Conservation (phyloP, 169 alveolate genomes). For the Plasmodium sp. region DNA sequence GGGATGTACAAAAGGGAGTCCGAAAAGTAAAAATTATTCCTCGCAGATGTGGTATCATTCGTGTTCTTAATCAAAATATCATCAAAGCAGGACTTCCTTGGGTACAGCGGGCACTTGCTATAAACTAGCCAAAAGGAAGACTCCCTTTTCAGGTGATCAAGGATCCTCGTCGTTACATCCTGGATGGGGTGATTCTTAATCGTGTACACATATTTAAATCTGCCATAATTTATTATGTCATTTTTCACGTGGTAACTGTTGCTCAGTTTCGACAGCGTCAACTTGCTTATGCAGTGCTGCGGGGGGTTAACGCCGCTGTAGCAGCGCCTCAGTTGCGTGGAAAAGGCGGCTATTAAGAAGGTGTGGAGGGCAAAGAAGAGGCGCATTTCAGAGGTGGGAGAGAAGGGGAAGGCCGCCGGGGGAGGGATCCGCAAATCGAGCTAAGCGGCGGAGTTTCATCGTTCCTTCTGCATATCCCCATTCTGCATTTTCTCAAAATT, state of each 20-base stretch:
- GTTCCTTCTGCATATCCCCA: neutral
- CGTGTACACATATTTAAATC: conserved; percentile 72
- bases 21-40: conserved; percentile 63
- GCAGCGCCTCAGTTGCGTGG: neutral
- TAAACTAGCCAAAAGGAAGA: conserved; percentile 21
- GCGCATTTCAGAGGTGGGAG: conserved; percentile 4
- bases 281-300: conserved; percentile 1
- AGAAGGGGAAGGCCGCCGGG: neutral
- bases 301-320: neutral
- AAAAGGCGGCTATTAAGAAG: neutral
- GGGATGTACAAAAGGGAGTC: conserved; percentile 31
- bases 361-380: neutral
- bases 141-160: conserved; percentile 33
- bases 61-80: conserved; percentile 57
- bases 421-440: neutral
- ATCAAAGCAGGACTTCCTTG: conserved; percentile 35
- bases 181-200: conserved; percentile 70
- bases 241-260: conserved; percentile 40
- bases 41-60: conserved; percentile 51
- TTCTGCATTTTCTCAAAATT: neutral
- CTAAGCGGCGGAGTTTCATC: neutral
- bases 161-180: conserved; percentile 16
- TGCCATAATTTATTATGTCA: conserved; percentile 60
- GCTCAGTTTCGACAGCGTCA: conserved; percentile 34
- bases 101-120: conserved; percentile 65